phyloP scores from a whole-genome alignment of 768 basidiomycete genomes.

The Grammothele lineata region DNA sequence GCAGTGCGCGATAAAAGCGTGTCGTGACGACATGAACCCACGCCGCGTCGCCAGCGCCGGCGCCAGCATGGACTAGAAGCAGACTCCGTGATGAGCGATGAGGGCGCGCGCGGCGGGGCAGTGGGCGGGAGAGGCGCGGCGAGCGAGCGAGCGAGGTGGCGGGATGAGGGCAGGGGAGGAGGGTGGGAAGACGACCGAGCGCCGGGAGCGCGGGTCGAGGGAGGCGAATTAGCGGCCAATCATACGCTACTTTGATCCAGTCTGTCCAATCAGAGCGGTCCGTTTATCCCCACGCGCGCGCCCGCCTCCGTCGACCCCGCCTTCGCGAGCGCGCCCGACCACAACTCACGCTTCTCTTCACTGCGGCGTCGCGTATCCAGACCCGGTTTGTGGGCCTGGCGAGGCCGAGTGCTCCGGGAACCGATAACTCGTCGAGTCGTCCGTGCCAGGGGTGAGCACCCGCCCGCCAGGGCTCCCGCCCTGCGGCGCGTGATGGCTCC shows the following conservation, averaged over 20 bases:
- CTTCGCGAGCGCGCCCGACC: not conserved
- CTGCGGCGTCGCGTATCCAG: conserved; percentile 32
- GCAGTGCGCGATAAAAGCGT: not conserved
- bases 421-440: conserved; percentile 15
- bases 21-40: conserved; percentile 6
- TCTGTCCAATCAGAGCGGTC: conserved; percentile 10
- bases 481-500: conserved; percentile 10
- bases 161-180: not conserved
- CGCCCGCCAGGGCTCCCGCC: conserved; percentile 13
- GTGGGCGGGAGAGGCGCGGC: not conserved
- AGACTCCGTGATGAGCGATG: not conserved
- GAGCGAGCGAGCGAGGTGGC: not conserved
- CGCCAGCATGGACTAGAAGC: conserved; percentile 7
- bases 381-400: conserved; percentile 27
- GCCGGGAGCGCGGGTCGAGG: not conserved
- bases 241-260: conserved; percentile 11
- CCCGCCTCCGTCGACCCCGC: not conserved
- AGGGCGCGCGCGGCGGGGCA: not conserved
- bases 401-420: conserved; percentile 27
- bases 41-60: too few relatives aligned
- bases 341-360: conserved; percentile 4
- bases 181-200: not conserved
- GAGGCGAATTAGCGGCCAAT: conserved; percentile 11
- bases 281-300: not conserved
- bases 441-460: conserved; percentile 14